A percentile compares a stretch with the other conserved stretches of the same genome.
These are phyloP conservation scores for Cercospora zeae-maydis DNA, from an alignment of 2,329 filamentous ascomycete genomes.

Conservation along the genomic window DNA sequence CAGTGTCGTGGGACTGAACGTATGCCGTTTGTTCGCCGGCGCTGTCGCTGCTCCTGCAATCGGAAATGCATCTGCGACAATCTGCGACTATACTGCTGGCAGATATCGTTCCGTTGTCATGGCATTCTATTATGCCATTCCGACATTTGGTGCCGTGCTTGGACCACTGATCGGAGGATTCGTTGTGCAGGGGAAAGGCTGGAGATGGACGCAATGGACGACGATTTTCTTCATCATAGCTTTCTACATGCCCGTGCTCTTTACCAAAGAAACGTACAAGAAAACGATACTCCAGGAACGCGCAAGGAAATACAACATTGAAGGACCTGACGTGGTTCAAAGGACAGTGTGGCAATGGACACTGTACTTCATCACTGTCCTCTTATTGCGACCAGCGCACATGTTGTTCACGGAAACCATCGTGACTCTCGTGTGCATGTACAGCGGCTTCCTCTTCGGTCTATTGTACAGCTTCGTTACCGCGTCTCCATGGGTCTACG, in stretches of 20 bases:
- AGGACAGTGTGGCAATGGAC: conserved; percentile 15
- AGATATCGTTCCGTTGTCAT: conserved; percentile 29
- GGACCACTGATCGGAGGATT: conserved; percentile 43
- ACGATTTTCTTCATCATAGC: conserved; percentile 33
- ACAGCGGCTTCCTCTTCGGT: conserved; percentile 42
- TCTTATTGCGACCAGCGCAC: conserved; percentile 31
- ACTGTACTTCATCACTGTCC: conserved; percentile 25
- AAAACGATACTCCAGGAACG: conserved; percentile 33
- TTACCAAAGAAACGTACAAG: conserved; percentile 36
- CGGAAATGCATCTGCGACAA: conserved; percentile 33
- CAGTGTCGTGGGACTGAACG: conserved; percentile 23
- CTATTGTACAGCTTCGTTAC: conserved; percentile 44
- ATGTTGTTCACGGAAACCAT: conserved; percentile 45
- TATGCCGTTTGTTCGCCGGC: conserved; percentile 46
- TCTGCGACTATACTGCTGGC: conserved; percentile 34
- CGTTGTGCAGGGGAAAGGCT: conserved; percentile 32
- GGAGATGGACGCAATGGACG: conserved; percentile 38
- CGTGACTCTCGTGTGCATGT: conserved; percentile 42
- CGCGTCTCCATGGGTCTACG: conserved; percentile 37
- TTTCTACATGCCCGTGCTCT: conserved; percentile 31
- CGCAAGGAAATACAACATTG: conserved; percentile 28
- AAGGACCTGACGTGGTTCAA: conserved; percentile 19
- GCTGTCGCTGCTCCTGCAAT: conserved; percentile 42
- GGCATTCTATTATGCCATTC: conserved; percentile 31
- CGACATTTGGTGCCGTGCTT: conserved; percentile 33